Evolutionary conservation across 1,284 basidiomycete genomes (phyloP), one percentile per base, ranked within the genome.

Genomic region (Marasmius sp.): DNA sequence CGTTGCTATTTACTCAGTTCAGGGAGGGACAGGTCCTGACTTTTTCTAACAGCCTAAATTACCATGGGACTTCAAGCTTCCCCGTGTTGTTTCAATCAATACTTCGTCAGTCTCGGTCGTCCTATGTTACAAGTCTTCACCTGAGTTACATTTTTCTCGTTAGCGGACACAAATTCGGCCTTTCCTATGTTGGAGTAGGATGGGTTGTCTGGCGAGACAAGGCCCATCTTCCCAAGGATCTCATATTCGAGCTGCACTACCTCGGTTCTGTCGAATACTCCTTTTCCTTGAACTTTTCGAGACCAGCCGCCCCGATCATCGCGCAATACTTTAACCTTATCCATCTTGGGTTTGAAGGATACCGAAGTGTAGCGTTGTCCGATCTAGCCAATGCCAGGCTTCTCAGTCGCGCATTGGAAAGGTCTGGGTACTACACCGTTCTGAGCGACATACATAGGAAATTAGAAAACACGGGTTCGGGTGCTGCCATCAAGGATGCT

Each of bases 251-350:
- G 75, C 84, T 98, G 20, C 94, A 96, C 74, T 95, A 93, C 73
- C 79, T 87, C 34, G 85, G 84, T 48, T 84, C 81, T 11, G 77
- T 84, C 38, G 84, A 85, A 66, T 86, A 85, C 65, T 84, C 89
- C 0, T 98, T 96, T 81, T 96, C 94, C 27, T 84, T 98, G 71
- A 98, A 98, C 81, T 98, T 98, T 75, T 94, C 92, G 49, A 87
- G 95, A 9, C 94, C 94, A 0, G 93, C 93, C 27, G 86, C 93
- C 47, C 93, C 95, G 10, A 92, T 98, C 71, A 89, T 98, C 56
- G 92, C 88, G 0, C 94, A 97, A 74, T 94, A 96, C 79, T 98
- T 94, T 83, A 97, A 94, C 75, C 85, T 95, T 72, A 72, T 95
- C 49, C 90, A 94, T 70, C 85, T 95, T 33, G 94, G 94, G 27